Evolutionary conservation across 306 rosid genomes (phyloP).

Genomic region (Cyclanthera cordifolia): DNA sequence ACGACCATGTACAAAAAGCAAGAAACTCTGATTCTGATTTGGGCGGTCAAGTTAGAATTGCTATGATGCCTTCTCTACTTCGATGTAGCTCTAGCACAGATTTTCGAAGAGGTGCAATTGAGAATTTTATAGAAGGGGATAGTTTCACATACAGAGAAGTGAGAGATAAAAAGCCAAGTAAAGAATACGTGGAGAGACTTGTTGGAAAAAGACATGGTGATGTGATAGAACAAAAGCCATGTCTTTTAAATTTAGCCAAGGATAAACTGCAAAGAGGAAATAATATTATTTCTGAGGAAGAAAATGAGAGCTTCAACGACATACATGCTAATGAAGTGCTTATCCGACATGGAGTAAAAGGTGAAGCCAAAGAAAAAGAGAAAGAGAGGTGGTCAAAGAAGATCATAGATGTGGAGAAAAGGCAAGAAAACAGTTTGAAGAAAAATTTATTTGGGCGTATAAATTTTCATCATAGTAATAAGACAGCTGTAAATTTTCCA

Average conservation of each 20-base stretch:
- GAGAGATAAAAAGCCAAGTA: constrained; percentile 18
- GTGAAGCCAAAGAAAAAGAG: constrained; percentile 14
- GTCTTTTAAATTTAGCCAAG: neutral
- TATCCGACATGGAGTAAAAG: constrained; percentile 14
- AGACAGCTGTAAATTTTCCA: constrained; percentile 11
- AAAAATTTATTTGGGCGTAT: constrained; percentile 18
- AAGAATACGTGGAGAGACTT: constrained; percentile 16
- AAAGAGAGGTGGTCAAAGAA: constrained; percentile 15
- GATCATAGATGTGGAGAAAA: constrained; percentile 8
- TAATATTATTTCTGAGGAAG: constrained; percentile 18
- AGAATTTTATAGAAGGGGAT: constrained; percentile 14
- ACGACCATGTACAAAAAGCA: constrained; percentile 2
- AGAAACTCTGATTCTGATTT: constrained; percentile 13
- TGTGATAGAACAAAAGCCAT: neutral
- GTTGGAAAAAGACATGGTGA: constrained; percentile 7
- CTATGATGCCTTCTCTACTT: constrained; percentile 17
- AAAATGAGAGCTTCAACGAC: constrained; percentile 17
- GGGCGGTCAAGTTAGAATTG: constrained; percentile 18
- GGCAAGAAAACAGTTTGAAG: constrained; percentile 16
- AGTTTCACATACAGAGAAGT: constrained; percentile 16
- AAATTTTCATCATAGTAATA: constrained; percentile 15
- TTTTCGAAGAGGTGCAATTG: neutral
- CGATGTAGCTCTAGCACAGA: constrained; percentile 6
- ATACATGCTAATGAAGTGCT: constrained; percentile 22
- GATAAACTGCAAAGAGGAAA: neutral